A percentile compares a stretch with the other conserved stretches of the same genome.
Evolutionary conservation across 139 green algal genomes (phyloP).

Genomic region (Dunaliella primolecta): DNA sequence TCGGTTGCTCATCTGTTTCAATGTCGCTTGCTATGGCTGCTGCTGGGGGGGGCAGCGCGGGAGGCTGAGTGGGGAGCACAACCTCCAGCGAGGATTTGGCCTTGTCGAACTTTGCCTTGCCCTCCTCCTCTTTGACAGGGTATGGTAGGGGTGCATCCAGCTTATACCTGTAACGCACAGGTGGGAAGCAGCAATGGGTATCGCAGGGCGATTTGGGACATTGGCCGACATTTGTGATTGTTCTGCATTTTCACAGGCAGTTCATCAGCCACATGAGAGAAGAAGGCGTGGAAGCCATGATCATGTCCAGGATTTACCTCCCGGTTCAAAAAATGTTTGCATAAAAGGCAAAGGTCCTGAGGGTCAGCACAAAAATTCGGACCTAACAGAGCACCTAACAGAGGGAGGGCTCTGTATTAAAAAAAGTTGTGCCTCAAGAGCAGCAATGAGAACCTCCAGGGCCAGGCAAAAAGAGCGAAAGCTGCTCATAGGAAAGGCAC

Average conservation of each 20-base stretch:
- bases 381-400: too few species aligned
- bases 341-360: too few species aligned
- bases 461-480: background rate
- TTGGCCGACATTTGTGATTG: background rate
- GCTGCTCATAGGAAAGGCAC: background rate
- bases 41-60: conserved; percentile 19
- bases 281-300: background rate
- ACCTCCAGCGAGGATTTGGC: conserved; percentile 45
- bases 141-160: conserved; percentile 50
- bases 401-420: too few species aligned
- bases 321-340: too few species aligned
- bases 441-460: too few species aligned
- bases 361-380: too few species aligned
- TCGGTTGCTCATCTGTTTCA: background rate
- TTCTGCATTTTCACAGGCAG: too few species aligned
- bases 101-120: conserved; percentile 64
- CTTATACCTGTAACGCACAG: conserved; percentile 37
- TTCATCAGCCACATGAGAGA: background rate
- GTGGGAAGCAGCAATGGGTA: too few species aligned
- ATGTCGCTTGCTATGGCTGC: background rate
- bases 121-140: conserved; percentile 40
- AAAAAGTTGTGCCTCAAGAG: too few species aligned
- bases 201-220: too few species aligned
- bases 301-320: background rate
- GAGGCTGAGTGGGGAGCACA: conserved; percentile 46